Evolutionary conservation across 2,329 filamentous ascomycete genomes (phyloP).

Genomic region (Aspergillus brunneoviolaceus): DNA sequence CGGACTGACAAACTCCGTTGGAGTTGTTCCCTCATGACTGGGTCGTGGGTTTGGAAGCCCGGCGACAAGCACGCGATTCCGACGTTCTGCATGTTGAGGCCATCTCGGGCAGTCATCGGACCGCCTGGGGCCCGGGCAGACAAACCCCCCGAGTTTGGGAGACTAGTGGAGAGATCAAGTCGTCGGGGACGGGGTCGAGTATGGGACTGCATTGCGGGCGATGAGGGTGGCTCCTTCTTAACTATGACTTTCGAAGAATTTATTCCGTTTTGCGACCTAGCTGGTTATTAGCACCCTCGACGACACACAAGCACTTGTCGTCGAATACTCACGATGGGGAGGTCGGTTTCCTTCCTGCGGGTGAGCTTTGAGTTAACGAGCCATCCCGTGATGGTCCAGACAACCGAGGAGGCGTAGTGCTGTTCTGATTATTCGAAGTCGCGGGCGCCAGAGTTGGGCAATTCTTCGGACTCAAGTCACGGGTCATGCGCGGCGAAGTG

Average conservation of each 20-base stretch:
- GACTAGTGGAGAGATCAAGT: slow-evolving; percentile 47
- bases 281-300: slow-evolving; percentile 15
- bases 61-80: slow-evolving; percentile 92
- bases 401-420: slow-evolving; percentile 35
- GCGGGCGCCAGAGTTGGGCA: slow-evolving; percentile 44
- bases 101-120: slow-evolving; percentile 73
- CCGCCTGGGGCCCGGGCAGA: slow-evolving; percentile 67
- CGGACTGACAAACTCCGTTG: slow-evolving; percentile 90
- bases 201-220: slow-evolving; percentile 70
- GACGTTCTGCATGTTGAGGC: slow-evolving; percentile 83
- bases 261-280: slow-evolving; percentile 45
- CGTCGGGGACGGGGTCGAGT: slow-evolving; percentile 52
- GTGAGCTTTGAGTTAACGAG: slow-evolving; percentile 31
- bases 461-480: slow-evolving; percentile 46
- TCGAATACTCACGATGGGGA: slow-evolving; percentile 50
- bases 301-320: background rate
- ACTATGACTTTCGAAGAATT: slow-evolving; percentile 79
- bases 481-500: slow-evolving; percentile 44
- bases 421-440: slow-evolving; percentile 32
- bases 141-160: slow-evolving; percentile 46
- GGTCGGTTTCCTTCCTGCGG: slow-evolving; percentile 38
- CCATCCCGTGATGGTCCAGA: slow-evolving; percentile 36
- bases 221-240: slow-evolving; percentile 87
- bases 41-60: slow-evolving; percentile 93
- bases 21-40: slow-evolving; percentile 92